Conservation (phyloP, 2,329 filamentous ascomycete genomes). For the Phyllosticta paracitricarpa region DNA sequence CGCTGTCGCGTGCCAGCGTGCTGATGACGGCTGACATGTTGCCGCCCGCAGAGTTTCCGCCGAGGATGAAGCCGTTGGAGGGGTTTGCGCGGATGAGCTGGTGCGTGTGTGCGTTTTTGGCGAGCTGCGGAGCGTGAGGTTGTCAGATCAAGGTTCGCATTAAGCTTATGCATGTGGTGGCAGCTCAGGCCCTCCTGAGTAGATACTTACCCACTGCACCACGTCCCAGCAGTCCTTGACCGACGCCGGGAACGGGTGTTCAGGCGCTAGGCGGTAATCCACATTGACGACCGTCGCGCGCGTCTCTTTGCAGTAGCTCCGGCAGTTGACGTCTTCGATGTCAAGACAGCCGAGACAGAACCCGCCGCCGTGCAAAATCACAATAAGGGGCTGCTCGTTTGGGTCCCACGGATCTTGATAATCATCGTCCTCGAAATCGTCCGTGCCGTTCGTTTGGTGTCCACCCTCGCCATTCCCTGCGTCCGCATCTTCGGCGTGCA, state of each 20-base stretch:
- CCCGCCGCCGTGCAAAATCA: conserved; percentile 19
- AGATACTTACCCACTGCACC: conserved; percentile 13
- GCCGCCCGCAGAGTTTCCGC: conserved; percentile 14
- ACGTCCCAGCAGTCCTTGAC: conserved; percentile 42
- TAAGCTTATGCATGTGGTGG: no score
- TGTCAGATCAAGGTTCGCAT: neutral
- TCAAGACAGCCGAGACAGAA: conserved; percentile 18
- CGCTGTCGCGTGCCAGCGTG: conserved; percentile 14
- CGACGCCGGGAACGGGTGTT: conserved; percentile 51
- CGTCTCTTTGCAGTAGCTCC: neutral
- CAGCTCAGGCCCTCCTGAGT: no score
- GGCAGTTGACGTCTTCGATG: conserved; percentile 11
- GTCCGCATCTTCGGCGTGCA: neutral
- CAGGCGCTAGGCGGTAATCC: conserved; percentile 51
- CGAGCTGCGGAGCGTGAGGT: neutral
- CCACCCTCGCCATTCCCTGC: neutral
- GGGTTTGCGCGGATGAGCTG: conserved; percentile 11
- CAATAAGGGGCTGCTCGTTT: conserved; percentile 12
- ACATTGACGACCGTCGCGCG: conserved; percentile 36
- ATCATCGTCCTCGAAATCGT: neutral
- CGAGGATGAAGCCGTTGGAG: conserved; percentile 14
- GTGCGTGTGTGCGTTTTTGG: conserved; percentile 8
- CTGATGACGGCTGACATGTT: conserved; percentile 14
- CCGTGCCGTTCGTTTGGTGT: neutral
- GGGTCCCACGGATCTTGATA: conserved; percentile 3